phyloP scores from a whole-genome alignment of 148 eudicot genomes.

The Rhododendron mucronatum region DNA sequence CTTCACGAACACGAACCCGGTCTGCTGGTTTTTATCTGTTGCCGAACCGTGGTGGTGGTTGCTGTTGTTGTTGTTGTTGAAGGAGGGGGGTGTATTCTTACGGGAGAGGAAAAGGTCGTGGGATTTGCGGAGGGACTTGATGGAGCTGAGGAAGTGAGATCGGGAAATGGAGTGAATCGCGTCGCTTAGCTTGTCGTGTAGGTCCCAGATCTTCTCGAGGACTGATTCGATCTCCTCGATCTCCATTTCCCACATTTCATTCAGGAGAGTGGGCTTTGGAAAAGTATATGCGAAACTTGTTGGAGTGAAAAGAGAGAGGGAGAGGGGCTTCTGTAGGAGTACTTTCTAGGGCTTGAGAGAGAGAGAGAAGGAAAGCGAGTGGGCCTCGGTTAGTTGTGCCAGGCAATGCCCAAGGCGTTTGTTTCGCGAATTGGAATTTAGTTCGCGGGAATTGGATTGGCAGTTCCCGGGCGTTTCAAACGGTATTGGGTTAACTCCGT shows the following conservation, averaged over 20 bases:
- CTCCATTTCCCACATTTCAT: constrained; percentile 63
- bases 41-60: not conserved
- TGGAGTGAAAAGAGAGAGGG: not conserved
- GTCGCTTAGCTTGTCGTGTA: constrained; percentile 93
- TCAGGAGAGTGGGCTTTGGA: too few species aligned
- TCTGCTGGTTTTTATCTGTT: not conserved
- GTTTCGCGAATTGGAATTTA: not conserved
- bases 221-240: constrained; percentile 62
- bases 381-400: not conserved
- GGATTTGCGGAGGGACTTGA: constrained; percentile 35
- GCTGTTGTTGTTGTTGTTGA: not conserved
- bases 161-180: constrained; percentile 81
- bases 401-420: not conserved
- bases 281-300: constrained; percentile 3
- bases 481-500: not conserved
- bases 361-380: not conserved
- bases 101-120: constrained; percentile 4
- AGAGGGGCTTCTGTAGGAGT: not conserved
- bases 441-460: not conserved
- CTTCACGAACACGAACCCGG: constrained; percentile 68
- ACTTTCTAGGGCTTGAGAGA: not conserved
- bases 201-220: constrained; percentile 82
- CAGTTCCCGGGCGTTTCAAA: not conserved
- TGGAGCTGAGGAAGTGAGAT: constrained; percentile 58
- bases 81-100: constrained; percentile 8